Conservation (phyloP, 768 basidiomycete species). For the Xerocomellus intermedius region DNA sequence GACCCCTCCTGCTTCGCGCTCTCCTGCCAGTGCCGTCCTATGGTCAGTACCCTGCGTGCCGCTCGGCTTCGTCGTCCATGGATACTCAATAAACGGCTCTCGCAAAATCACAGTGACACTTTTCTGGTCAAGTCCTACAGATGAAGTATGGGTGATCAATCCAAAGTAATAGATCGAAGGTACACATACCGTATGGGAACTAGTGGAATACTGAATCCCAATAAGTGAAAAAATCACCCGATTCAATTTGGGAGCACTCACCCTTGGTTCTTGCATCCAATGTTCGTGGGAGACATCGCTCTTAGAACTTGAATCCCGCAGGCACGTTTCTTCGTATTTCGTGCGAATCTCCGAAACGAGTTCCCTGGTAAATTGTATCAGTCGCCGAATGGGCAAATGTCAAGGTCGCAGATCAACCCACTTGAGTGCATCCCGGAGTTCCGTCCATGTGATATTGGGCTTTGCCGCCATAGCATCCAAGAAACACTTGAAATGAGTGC, state of each 20-base stretch:
- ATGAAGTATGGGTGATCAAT: neutral
- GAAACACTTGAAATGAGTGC: constrained; percentile 15
- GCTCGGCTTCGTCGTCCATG: neutral
- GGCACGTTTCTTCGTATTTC: constrained; percentile 8
- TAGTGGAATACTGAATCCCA: constrained; percentile 9
- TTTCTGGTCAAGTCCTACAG: constrained; percentile 13
- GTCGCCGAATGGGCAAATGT: neutral
- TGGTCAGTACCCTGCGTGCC: no score
- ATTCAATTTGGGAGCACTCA: constrained; percentile 8
- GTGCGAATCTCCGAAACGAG: constrained; percentile 13
- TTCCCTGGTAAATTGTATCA: constrained; percentile 7
- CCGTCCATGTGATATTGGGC: constrained; percentile 18
- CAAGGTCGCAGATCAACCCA: neutral
- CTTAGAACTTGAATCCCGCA: neutral
- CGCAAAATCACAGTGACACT: constrained; percentile 10
- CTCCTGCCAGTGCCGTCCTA: no score
- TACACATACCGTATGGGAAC: constrained; percentile 9
- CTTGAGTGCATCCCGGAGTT: constrained; percentile 18
- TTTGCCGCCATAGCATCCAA: constrained; percentile 8
- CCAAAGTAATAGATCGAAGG: neutral
- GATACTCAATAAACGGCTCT: no score
- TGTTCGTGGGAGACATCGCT: neutral
- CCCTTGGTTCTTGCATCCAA: constrained; percentile 22
- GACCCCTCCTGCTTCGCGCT: no score
- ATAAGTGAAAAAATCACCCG: neutral